phyloP scores from a whole-genome alignment of 78 protist species.

The Creolimax fragrantissima region DNA sequence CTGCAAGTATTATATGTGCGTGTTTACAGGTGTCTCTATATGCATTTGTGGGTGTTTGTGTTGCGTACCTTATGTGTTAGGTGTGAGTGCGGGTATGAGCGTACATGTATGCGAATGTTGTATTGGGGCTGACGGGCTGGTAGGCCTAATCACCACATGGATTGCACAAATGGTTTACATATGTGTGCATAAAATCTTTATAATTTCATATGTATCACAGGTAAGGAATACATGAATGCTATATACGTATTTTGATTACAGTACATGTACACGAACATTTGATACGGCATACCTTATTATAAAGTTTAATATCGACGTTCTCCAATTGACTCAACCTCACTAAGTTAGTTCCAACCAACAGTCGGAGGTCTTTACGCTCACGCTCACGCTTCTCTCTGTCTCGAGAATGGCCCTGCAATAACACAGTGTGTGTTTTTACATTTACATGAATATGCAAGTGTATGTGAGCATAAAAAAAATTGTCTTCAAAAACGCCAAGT shows the following conservation, averaged over 20 bases:
- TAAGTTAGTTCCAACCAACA: slow-evolving; percentile 85
- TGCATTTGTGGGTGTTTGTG: not conserved
- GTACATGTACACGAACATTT: not conserved
- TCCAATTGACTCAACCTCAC: slow-evolving; percentile 77
- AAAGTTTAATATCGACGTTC: slow-evolving; percentile 53
- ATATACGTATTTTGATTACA: no score
- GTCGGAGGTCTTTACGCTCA: slow-evolving; percentile 80
- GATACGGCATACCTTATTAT: not conserved
- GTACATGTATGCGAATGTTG: no score
- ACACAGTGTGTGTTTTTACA: no score
- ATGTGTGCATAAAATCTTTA: no score
- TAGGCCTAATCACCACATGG: no score
- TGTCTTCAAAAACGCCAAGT: not conserved
- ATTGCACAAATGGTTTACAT: no score
- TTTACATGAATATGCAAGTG: no score
- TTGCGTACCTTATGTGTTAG: no score
- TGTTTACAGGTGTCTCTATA: not conserved
- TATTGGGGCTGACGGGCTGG: no score
- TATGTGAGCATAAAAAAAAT: not conserved
- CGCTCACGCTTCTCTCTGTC: slow-evolving; percentile 71
- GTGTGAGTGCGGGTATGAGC: no score
- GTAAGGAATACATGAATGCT: no score
- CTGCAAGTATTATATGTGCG: not conserved
- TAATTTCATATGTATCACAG: no score
- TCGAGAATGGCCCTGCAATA: slow-evolving; percentile 42